Evolutionary conservation across 352 stramenopile genomes (phyloP).

Genomic region (Globisporangium solare): DNA sequence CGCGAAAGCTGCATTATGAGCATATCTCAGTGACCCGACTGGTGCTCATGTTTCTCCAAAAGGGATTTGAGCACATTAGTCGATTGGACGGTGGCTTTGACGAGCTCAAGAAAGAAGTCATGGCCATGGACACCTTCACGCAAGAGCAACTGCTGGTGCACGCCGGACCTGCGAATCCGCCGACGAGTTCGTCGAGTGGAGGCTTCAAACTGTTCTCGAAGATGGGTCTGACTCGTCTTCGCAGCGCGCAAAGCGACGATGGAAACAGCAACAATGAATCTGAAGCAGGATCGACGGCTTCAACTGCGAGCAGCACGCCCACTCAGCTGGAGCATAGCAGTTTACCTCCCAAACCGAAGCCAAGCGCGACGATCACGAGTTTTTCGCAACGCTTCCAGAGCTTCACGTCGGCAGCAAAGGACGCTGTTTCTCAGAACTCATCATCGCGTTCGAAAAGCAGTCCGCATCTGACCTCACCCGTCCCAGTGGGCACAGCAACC

Average conservation of each 20-base stretch:
- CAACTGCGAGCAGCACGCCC: not conserved
- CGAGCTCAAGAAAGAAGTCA: conserved; percentile 66
- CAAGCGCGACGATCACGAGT: conserved; percentile 33
- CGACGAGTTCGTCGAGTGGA: conserved; percentile 15
- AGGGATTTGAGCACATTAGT: conserved; percentile 85
- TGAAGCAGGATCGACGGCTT: not conserved
- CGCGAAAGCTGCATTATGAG: conserved; percentile 30
- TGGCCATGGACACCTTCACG: conserved; percentile 50
- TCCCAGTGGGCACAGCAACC: not conserved
- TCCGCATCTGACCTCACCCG: conserved; percentile 7
- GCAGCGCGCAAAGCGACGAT: conserved; percentile 30
- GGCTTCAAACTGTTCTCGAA: conserved; percentile 47
- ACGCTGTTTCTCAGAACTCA: conserved; percentile 36
- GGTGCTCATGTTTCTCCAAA: conserved; percentile 83
- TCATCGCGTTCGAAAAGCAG: conserved; percentile 16
- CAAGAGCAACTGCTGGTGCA: conserved; percentile 75
- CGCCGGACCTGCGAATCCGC: conserved; percentile 9
- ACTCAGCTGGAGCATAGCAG: not conserved
- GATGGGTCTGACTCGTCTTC: conserved; percentile 40
- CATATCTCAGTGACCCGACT: conserved; percentile 76
- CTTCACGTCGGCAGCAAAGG: conserved; percentile 67
- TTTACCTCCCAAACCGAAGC: not conserved
- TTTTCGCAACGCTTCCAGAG: conserved; percentile 62
- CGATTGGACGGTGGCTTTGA: conserved; percentile 79
- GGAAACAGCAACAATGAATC: conserved; percentile 10